These are phyloP conservation scores for Botrytis paeoniae DNA, from an alignment of 2,329 filamentous ascomycete species.

Conservation along the genomic window DNA sequence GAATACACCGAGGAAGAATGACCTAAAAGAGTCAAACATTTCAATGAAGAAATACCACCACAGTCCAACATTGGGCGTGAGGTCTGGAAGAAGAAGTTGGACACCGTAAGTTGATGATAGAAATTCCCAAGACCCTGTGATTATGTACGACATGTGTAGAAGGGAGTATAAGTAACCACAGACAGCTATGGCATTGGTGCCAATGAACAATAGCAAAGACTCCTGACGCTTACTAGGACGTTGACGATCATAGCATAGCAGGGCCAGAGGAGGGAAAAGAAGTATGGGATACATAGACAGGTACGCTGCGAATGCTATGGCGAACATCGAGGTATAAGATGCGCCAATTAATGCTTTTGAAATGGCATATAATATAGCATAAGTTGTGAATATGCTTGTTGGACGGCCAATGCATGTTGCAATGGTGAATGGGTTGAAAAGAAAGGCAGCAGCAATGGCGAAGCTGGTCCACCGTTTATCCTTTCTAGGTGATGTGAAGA, in stretches of 20 bases:
- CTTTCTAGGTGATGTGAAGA: slow-evolving; percentile 76
- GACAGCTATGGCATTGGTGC: slow-evolving; percentile 53
- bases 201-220: slow-evolving; percentile 50
- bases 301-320: slow-evolving; percentile 83
- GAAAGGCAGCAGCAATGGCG: slow-evolving; percentile 78
- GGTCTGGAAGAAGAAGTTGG: slow-evolving; percentile 83
- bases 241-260: slow-evolving; percentile 72
- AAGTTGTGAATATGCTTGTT: slow-evolving; percentile 84
- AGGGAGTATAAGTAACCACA: slow-evolving; percentile 56
- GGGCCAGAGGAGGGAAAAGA: slow-evolving; percentile 75
- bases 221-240: slow-evolving; percentile 34
- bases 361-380: slow-evolving; percentile 80
- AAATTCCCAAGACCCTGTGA: slow-evolving; percentile 87
- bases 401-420: slow-evolving; percentile 87
- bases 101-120: slow-evolving; percentile 87
- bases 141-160: slow-evolving; percentile 66
- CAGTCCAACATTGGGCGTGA: slow-evolving; percentile 90
- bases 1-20: slow-evolving; percentile 96
- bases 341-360: slow-evolving; percentile 74
- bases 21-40: slow-evolving; percentile 97
- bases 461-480: slow-evolving; percentile 70
- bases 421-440: slow-evolving; percentile 94
- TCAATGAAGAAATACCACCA: slow-evolving; percentile 99
- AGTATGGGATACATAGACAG: slow-evolving; percentile 88
- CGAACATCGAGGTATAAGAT: slow-evolving; percentile 73